phyloP scores from a whole-genome alignment of 345 rosid species.

The Populus pruinosa region DNA sequence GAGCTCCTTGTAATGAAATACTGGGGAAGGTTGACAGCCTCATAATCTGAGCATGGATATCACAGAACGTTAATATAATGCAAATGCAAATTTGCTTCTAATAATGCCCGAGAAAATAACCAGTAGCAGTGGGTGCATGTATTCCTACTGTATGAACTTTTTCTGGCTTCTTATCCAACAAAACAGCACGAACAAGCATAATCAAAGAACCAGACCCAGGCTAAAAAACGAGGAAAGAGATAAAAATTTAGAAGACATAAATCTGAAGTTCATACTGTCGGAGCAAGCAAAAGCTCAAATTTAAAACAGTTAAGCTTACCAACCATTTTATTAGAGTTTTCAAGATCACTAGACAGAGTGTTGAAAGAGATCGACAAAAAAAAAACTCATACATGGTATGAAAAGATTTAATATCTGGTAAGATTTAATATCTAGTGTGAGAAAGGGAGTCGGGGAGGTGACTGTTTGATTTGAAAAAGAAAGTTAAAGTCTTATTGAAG shows the following conservation, averaged over 20 bases:
- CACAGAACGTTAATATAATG: background rate
- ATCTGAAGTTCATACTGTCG: conserved; percentile 1
- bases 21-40: background rate
- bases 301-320: conserved; percentile 32
- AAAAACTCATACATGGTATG: no score
- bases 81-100: background rate
- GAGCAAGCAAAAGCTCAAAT: conserved; percentile 10
- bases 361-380: no score
- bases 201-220: conserved; percentile 53
- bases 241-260: background rate
- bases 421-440: no score
- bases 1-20: conserved; percentile 9
- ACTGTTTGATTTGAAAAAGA: no score
- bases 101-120: background rate
- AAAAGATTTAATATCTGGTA: no score
- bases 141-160: conserved; percentile 69
- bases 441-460: no score
- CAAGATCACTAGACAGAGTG: conserved; percentile 31
- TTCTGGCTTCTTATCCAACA: conserved; percentile 76
- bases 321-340: conserved; percentile 59
- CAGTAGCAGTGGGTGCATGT: background rate
- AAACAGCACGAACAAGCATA: conserved; percentile 70
- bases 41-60: background rate
- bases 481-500: no score
- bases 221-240: conserved; percentile 32